Percentiles rank a stretch among this genome's conserved stretches.
Conservation (phyloP, 805 yeast species). For the Sugiyamaella boreocaroliniensis region DNA sequence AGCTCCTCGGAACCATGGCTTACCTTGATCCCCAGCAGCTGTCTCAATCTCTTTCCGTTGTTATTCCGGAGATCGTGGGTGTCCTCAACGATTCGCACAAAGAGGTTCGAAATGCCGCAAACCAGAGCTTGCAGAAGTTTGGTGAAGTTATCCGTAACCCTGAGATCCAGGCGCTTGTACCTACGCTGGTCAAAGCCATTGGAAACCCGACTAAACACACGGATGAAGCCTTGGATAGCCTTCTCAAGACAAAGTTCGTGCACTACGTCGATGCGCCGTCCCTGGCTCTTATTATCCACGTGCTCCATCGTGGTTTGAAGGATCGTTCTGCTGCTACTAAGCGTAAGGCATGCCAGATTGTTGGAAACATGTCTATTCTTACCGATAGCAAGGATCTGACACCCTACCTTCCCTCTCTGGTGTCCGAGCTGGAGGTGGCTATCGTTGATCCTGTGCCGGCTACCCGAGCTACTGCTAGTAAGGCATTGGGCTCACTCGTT, state of each 20-base stretch:
- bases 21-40: conserved; percentile 91
- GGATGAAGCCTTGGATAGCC: conserved; percentile 76
- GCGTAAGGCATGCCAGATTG: conserved; percentile 93
- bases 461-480: conserved; percentile 94
- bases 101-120: conserved; percentile 95
- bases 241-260: conserved; percentile 86
- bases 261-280: conserved; percentile 99
- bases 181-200: conserved; percentile 79
- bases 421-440: conserved; percentile 78
- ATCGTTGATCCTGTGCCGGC: conserved; percentile 99
- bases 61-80: conserved; percentile 94
- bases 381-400: conserved; percentile 81
- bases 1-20: conserved; percentile 95
- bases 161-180: conserved; percentile 89
- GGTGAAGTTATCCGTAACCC: conserved; percentile 98
- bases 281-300: conserved; percentile 87
- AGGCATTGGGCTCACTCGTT: conserved; percentile 93
- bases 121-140: conserved; percentile 75
- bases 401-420: conserved; percentile 74
- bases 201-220: conserved; percentile 93
- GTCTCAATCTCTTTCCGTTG: conserved; percentile 78
- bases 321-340: conserved; percentile 92
- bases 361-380: conserved; percentile 95
- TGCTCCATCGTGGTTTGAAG: conserved; percentile 89
- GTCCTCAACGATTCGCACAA: conserved; percentile 92